Conservation (phyloP, 805 yeast species). For the Monosporozyma servazzii region DNA sequence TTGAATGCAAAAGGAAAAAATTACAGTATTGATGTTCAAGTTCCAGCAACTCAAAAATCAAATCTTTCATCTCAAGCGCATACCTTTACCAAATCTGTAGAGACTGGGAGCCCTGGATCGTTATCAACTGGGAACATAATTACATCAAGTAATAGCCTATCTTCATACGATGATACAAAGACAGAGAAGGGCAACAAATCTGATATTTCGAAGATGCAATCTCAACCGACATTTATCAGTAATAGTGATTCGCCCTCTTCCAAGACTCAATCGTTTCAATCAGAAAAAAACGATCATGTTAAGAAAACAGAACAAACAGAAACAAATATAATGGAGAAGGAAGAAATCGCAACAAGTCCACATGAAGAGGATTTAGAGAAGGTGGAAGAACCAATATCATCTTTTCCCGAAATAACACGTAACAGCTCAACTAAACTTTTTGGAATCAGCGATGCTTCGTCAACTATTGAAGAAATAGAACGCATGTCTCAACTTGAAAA, state of each 20-base stretch:
- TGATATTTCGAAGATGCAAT: not conserved
- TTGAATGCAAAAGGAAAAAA: not conserved
- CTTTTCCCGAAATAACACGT: not conserved
- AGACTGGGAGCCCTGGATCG: not conserved
- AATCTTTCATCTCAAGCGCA: not conserved
- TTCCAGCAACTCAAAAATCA: constrained; percentile 9
- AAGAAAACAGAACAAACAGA: not conserved
- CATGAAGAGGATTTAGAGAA: not conserved
- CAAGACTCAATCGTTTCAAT: not conserved
- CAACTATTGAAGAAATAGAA: not conserved
- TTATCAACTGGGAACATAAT: not conserved
- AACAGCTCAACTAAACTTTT: not conserved
- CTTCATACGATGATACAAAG: not conserved
- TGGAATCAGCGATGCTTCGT: not conserved
- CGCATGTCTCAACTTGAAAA: not conserved
- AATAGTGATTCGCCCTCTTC: not conserved
- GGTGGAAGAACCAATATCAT: not conserved
- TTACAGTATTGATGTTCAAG: constrained; percentile 6
- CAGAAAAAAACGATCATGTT: not conserved
- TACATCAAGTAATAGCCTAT: not conserved
- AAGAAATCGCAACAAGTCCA: not conserved
- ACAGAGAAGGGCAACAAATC: not conserved
- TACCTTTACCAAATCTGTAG: not conserved
- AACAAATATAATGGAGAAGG: not conserved
- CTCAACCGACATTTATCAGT: not conserved